Conservation (phyloP, 1,284 basidiomycete genomes). For the Flammula alnicola region DNA sequence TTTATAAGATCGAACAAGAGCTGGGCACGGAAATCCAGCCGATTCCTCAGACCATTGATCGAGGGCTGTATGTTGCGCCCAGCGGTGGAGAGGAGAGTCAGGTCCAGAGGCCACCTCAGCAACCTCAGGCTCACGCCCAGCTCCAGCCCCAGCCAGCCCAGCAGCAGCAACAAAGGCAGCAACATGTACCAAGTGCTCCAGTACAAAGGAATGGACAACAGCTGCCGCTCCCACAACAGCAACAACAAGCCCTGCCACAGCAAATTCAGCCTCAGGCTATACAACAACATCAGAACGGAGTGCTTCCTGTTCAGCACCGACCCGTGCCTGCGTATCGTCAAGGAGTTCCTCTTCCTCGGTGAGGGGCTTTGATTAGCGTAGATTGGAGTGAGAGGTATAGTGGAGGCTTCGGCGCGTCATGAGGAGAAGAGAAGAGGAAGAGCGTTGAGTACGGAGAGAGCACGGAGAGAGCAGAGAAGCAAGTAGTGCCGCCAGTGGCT, state of each 20-base stretch:
- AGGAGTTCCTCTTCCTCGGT: constrained; percentile 30
- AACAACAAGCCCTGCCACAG: constrained; percentile 23
- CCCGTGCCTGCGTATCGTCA: constrained; percentile 38
- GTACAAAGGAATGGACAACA: constrained; percentile 27
- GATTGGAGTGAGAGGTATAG: constrained; percentile 4
- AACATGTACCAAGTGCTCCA: not conserved
- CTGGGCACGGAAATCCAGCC: constrained; percentile 98
- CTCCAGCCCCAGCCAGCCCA: constrained; percentile 17
- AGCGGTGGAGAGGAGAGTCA: constrained; percentile 53
- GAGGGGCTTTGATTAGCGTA: constrained; percentile 15
- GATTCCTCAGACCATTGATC: constrained; percentile 92
- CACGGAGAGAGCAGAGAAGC: not conserved
- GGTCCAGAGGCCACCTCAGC: constrained; percentile 44
- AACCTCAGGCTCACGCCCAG: constrained; percentile 27
- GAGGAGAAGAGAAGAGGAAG: not conserved
- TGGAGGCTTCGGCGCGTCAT: not conserved
- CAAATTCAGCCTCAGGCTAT: too few species aligned
- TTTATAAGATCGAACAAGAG: constrained; percentile 98
- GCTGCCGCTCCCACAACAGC: constrained; percentile 15
- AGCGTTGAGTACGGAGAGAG: constrained; percentile 2
- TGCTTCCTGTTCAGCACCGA: constrained; percentile 27
- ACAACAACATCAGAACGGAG: constrained; percentile 37
- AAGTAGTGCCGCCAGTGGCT: constrained; percentile 23
- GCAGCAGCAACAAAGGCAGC: constrained; percentile 22
- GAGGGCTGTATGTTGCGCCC: constrained; percentile 90